Evolutionary conservation across 2,329 filamentous ascomycete genomes (phyloP), one percentile per base, ranked within the genome.

Genomic region (Pseudopyrenochaeta lycopersici): DNA sequence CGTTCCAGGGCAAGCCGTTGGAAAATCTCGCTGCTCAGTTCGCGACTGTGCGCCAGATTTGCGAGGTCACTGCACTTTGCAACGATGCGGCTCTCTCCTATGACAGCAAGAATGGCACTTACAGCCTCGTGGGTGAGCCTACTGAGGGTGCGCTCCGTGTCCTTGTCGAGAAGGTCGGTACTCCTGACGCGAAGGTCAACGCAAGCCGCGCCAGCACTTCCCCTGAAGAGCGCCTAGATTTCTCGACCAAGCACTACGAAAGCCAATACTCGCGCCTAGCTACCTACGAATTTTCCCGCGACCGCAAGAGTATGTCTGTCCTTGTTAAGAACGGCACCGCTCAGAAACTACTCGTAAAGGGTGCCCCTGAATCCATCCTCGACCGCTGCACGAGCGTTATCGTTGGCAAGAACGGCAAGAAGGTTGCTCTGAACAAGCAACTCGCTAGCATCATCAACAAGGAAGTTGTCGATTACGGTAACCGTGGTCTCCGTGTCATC

Each of bases 241-340:
- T 89, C 67, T 88, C 92, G 54, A 98, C 92, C 80, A 84, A 88
- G 61, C 88, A 88, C 78, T 97, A 97, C 74, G 93, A 96, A 78
- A 83, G 87, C 63, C 84, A 86, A 63, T 85, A 88, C 44, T 86
- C 87, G 46, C 87, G 90, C 36, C 83, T 97, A 51, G 89, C 93
- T 7, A 97, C 92, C 10, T 99, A 92, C 68, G 95, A 99, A 75
- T 99, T 99, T 79, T 98, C 95, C 1, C 88, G 95, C 67, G 95
- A 99, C 77, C 88, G 95, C 59, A 99, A 99, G 86, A 98, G 94
- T 78, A 99, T 99, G 95, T 99, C 95, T 42, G 96, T 99, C 31
- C 81, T 98, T 54, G 91, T 96, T 58, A 85, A 89, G 62, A 84
- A 85, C 49, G 88, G 85, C 50, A 81, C 83, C 44, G 78, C 87